These are phyloP conservation scores for Bryoglossum gracile DNA, from an alignment of 495 filamentous ascomycete genomes.

Conservation along the genomic window DNA sequence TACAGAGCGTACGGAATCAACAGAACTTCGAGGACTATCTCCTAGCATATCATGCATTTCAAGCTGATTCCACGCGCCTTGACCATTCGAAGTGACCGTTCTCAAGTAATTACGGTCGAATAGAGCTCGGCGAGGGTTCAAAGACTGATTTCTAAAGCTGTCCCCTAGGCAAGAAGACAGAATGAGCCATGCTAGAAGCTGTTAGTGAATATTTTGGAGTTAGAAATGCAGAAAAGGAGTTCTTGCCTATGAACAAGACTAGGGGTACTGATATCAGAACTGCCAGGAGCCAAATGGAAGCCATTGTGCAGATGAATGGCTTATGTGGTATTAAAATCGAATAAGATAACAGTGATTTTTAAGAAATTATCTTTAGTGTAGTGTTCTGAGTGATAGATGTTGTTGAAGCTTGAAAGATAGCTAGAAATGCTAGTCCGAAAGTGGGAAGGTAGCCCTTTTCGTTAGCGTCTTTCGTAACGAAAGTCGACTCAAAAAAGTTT, in stretches of 20 bases:
- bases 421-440: not conserved
- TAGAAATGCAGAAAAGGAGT: not conserved
- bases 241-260: constrained; percentile 41
- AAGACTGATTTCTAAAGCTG: constrained; percentile 36
- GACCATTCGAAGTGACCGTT: constrained; percentile 43
- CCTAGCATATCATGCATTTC: constrained; percentile 55
- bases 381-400: not conserved
- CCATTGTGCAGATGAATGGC: no score
- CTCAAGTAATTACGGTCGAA: constrained; percentile 51
- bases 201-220: no score
- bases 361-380: not conserved
- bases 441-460: constrained; percentile 1
- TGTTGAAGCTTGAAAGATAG: not conserved
- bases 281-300: constrained; percentile 41
- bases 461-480: no score
- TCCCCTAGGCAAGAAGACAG: constrained; percentile 54
- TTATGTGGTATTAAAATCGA: no score
- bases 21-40: constrained; percentile 23
- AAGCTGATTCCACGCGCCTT: constrained; percentile 56
- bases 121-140: constrained; percentile 33
- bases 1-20: no score
- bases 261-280: constrained; percentile 44
- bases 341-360: no score
- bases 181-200: constrained; percentile 42
- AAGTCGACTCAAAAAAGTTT: no score